A percentile compares a stretch with the other conserved stretches of the same genome.
Evolutionary conservation across 352 stramenopile species (phyloP).

Genomic region (Peronospora belbahrii): DNA sequence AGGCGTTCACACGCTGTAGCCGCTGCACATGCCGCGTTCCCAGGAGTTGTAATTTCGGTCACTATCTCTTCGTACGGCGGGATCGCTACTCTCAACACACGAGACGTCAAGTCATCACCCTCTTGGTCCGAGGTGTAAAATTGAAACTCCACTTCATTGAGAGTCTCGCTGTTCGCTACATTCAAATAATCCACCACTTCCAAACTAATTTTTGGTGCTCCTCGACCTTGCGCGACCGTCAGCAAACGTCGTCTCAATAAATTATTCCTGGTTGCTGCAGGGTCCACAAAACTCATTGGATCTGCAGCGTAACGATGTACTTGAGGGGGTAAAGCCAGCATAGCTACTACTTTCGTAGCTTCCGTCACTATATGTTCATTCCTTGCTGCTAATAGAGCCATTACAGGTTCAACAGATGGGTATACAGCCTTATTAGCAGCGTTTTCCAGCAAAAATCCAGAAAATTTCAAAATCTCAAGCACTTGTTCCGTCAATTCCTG

Average conservation of each 20-base stretch:
- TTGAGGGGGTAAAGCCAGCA: constrained; percentile 59
- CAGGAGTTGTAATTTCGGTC: constrained; percentile 5
- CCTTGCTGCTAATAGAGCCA: constrained; percentile 46
- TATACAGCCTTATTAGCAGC: constrained; percentile 72
- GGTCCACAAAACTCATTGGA: constrained; percentile 39
- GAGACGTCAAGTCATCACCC: constrained; percentile 9
- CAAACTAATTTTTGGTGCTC: constrained; percentile 37
- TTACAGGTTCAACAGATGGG: constrained; percentile 41
- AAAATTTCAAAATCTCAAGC: constrained; percentile 68
- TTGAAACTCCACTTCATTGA: constrained; percentile 39
- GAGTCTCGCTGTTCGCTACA: neutral
- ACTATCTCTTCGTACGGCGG: constrained; percentile 28
- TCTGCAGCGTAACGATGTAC: constrained; percentile 60
- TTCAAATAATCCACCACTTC: constrained; percentile 63
- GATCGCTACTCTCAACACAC: constrained; percentile 38
- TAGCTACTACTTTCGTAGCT: constrained; percentile 63
- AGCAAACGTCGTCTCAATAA: constrained; percentile 47
- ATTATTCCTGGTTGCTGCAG: constrained; percentile 30
- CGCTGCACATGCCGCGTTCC: constrained; percentile 28
- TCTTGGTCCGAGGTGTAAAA: constrained; percentile 48
- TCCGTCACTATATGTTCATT: constrained; percentile 65
- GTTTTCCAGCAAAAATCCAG: constrained; percentile 71
- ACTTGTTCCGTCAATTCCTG: constrained; percentile 43
- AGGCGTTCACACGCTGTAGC: constrained; percentile 47
- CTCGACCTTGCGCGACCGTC: constrained; percentile 39